phyloP scores from a whole-genome alignment of 306 rosid genomes.

The Castanea crenata region DNA sequence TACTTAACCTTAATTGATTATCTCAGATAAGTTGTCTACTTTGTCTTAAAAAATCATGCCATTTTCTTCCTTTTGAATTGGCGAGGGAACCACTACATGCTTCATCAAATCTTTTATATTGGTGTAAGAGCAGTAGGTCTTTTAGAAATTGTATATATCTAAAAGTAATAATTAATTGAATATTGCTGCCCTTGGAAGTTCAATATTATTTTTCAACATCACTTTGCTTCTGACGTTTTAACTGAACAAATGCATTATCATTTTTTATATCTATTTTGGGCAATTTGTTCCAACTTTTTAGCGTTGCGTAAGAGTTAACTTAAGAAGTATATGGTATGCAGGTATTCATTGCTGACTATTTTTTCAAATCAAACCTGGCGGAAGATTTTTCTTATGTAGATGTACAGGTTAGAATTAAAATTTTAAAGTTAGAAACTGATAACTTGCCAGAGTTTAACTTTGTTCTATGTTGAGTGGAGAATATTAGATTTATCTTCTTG shows the following conservation, averaged over 20 bases:
- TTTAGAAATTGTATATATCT: neutral
- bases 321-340: slow-evolving; percentile 34
- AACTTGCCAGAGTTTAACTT: neutral
- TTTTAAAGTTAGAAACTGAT: neutral
- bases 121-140: neutral
- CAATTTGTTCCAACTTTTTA: slow-evolving; percentile 10
- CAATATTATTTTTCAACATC: neutral
- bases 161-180: neutral
- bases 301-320: neutral
- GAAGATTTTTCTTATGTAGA: slow-evolving; percentile 75
- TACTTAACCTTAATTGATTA: neutral
- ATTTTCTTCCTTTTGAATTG: neutral
- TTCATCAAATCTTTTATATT: neutral
- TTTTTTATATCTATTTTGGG: neutral
- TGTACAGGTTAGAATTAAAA: slow-evolving; percentile 54
- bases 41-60: neutral
- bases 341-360: slow-evolving; percentile 82
- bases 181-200: neutral
- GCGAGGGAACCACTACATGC: no score
- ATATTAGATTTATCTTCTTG: slow-evolving; percentile 4
- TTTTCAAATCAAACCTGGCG: slow-evolving; percentile 73
- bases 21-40: neutral
- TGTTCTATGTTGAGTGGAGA: slow-evolving; percentile 9
- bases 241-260: slow-evolving; percentile 9
- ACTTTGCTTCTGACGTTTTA: neutral